phyloP scores from a whole-genome alignment of 2,329 filamentous ascomycete species.

The Trichoderma afroharzianum region DNA sequence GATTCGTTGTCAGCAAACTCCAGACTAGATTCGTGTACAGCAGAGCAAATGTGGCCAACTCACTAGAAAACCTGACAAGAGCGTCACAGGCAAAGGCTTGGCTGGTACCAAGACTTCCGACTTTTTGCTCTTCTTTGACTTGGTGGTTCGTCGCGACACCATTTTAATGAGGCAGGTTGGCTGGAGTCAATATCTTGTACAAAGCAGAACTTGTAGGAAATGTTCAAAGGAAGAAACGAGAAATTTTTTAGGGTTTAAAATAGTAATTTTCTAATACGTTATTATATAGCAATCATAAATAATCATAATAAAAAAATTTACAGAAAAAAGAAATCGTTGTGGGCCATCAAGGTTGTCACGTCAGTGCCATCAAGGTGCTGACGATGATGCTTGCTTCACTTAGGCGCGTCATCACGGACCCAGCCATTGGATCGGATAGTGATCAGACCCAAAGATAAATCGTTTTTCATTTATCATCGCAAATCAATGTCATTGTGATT shows the following conservation, averaged over 20 bases:
- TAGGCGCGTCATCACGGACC: background rate
- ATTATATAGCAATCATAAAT: background rate
- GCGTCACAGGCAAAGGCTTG: slow-evolving; percentile 33
- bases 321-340: background rate
- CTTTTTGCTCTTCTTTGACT: background rate
- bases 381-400: background rate
- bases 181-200: background rate
- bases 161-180: background rate
- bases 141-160: background rate
- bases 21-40: background rate
- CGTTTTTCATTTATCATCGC: background rate
- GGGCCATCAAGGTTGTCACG: slow-evolving; percentile 3
- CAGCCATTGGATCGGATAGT: background rate
- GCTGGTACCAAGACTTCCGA: background rate
- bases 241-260: background rate
- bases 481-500: background rate
- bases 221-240: background rate
- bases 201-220: background rate
- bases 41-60: background rate
- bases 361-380: slow-evolving; percentile 11
- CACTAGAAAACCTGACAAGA: slow-evolving; percentile 36
- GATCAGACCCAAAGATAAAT: background rate
- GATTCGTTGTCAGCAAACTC: background rate
- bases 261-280: background rate
- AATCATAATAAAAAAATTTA: too few relatives aligned